Conservation (phyloP, 495 filamentous ascomycete species). For the Aspergillus cavernicola region DNA sequence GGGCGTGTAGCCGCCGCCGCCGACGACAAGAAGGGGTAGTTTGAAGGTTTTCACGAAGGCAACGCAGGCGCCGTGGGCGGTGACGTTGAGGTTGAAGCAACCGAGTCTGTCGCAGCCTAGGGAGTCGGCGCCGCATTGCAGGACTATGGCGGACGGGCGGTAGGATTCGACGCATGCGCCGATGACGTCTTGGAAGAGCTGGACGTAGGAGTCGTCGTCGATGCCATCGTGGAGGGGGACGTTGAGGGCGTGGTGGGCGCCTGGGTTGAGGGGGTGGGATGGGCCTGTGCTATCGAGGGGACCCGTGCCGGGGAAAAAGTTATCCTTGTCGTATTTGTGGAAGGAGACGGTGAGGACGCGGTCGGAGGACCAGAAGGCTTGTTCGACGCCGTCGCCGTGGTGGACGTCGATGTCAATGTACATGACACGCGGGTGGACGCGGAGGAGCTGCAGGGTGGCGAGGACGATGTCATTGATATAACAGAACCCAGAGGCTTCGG, state of each 20-base stretch:
- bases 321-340: conserved; percentile 88
- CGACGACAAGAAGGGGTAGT: conserved; percentile 82
- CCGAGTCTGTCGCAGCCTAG: conserved; percentile 90
- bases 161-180: conserved; percentile 71
- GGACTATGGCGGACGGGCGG: conserved; percentile 79
- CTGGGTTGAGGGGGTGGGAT: conserved; percentile 54
- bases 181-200: conserved; percentile 79
- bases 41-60: conserved; percentile 74
- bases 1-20: conserved; percentile 96
- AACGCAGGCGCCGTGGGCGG: conserved; percentile 88
- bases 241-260: conserved; percentile 63
- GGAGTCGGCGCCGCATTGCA: conserved; percentile 96
- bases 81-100: conserved; percentile 94
- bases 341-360: conserved; percentile 95
- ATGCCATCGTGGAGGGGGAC: conserved; percentile 75
- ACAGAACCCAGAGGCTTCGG: conserved; percentile 92
- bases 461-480: conserved; percentile 99
- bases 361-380: conserved; percentile 94
- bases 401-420: conserved; percentile 99
- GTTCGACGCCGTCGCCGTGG: conserved; percentile 95
- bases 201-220: conserved; percentile 84
- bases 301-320: conserved; percentile 70
- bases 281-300: conserved; percentile 57
- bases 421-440: conserved; percentile 83
- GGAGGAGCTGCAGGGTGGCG: conserved; percentile 84